phyloP scores from a whole-genome alignment of 2,329 filamentous ascomycete species.

The Alternaria angustiovoidea region DNA sequence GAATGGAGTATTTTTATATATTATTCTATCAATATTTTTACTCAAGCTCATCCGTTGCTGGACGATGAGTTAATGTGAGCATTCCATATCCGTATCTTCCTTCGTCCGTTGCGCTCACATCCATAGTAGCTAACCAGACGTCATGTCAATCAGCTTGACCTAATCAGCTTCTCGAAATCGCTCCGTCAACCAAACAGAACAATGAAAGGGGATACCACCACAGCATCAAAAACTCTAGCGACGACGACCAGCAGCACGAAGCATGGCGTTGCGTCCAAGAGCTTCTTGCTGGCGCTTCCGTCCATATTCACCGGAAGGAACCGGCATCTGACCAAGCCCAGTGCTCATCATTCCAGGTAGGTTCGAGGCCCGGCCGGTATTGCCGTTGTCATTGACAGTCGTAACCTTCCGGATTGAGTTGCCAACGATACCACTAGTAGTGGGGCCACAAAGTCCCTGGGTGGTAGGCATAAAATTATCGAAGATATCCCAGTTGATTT shows the following conservation, averaged over 20 bases:
- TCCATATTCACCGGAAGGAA: slow-evolving; percentile 8
- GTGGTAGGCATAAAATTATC: background rate
- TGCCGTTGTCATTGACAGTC: slow-evolving; percentile 1
- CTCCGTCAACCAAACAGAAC: background rate
- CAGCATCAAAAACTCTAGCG: slow-evolving; percentile 9
- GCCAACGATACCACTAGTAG: slow-evolving; percentile 3
- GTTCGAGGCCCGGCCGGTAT: background rate
- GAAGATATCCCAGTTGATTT: background rate
- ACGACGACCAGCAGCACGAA: slow-evolving; percentile 12
- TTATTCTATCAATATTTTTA: background rate
- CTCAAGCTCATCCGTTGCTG: slow-evolving; percentile 1
- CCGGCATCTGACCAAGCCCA: slow-evolving; percentile 3
- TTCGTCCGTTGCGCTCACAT: background rate
- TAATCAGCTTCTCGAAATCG: background rate
- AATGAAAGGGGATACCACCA: background rate
- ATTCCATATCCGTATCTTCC: background rate
- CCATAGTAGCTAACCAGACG: background rate
- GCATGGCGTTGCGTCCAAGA: slow-evolving; percentile 21
- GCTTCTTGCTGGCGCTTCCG: slow-evolving; percentile 28
- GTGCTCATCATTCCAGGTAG: background rate
- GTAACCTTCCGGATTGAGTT: background rate
- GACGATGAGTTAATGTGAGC: background rate
- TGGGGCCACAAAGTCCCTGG: background rate
- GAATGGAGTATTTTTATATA: background rate
- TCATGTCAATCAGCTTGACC: background rate